Evolutionary conservation across 371 early-diverging fungal species (phyloP).

Genomic region (Syncephalastrum contaminatum): DNA sequence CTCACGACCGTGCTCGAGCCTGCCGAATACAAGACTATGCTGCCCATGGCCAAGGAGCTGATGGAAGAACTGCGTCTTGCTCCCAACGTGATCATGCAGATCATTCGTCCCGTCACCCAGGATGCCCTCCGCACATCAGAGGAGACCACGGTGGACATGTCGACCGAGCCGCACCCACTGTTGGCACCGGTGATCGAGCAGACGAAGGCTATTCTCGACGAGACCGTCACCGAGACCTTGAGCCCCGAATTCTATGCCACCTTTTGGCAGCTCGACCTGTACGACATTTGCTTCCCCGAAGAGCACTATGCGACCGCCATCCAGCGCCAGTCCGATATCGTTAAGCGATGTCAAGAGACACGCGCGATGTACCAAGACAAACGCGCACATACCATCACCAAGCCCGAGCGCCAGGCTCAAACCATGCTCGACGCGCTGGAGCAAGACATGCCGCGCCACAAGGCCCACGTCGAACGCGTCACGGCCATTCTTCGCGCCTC

Average conservation of each 20-base stretch:
- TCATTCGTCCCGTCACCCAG: constrained; percentile 68
- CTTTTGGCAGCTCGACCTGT: constrained; percentile 84
- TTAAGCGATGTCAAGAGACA: constrained; percentile 40
- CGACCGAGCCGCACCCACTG: constrained; percentile 23
- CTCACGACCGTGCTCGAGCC: constrained; percentile 57
- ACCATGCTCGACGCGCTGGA: constrained; percentile 26
- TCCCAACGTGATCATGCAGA: constrained; percentile 72
- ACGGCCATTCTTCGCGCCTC: constrained; percentile 56
- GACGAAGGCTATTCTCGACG: constrained; percentile 28
- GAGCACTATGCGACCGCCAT: constrained; percentile 73
- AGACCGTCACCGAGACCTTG: constrained; percentile 46
- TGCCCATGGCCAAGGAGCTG: constrained; percentile 64
- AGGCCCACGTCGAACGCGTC: constrained; percentile 45
- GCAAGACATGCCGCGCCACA: constrained; percentile 45
- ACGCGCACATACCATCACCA: constrained; percentile 30
- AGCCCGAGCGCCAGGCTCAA: constrained; percentile 41
- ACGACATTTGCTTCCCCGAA: constrained; percentile 81
- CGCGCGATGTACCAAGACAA: constrained; percentile 25
- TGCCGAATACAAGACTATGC: constrained; percentile 52
- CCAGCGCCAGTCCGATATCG: constrained; percentile 48
- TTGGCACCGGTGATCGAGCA: constrained; percentile 17
- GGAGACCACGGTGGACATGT: constrained; percentile 14
- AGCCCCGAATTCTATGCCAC: constrained; percentile 77
- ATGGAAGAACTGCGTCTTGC: constrained; percentile 60
- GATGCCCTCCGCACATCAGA: constrained; percentile 14